Base-by-base conservation (phyloP, 2,329 filamentous ascomycete species). In the Fusarium humuli region DNA sequence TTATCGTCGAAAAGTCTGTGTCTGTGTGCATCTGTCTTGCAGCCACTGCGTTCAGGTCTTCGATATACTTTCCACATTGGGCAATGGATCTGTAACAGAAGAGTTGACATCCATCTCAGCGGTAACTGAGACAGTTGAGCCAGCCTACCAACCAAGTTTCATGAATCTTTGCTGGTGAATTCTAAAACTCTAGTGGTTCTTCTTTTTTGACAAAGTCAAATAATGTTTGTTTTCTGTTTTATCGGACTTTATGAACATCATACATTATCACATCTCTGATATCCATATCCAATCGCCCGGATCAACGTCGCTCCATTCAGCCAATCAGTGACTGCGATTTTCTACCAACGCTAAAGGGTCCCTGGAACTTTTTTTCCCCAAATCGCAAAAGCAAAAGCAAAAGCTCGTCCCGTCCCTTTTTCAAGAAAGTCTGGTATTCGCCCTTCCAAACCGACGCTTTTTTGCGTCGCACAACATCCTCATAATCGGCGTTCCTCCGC, bases 301-400 rank as follows among this genome's bases (percentile, higher is more conserved):
- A 75, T 74, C 71, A 75, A 75, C 61, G 62, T 75, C 66, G 61
- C 59, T 73, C 67, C 73, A 58, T 55, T 44, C 5, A 30, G 12
- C 73, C 73, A 75, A 75, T 75, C 70, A 75, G 47, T 27, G 45
- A 29, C 32, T 57, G 32, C 48, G 6, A 25, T 29, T 55, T 40
- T 25, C 29, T 9, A 29, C 34, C 29, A 46, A 29, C 29, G 32
- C 30, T 34, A 42, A 41, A 50, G 53, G 60, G 53, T 72, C 61
- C 60, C 60, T 56, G 57, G 48, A 62, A 66, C 71, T 75, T 75
- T 75, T 75, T 70, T 54, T 48, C 58, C 40, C 53, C 47, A 56
- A 61, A 61, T 68, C 49, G 65, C 54, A 55, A 64, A 64, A 61
- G 49, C 59, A 46, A 62, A 70, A 64, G 62, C 59, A 46, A 62